A percentile compares a stretch with the other conserved stretches of the same genome.
Evolutionary conservation across 2,329 filamentous ascomycete species (phyloP).

Genomic region (Ophiosphaerella narmari): DNA sequence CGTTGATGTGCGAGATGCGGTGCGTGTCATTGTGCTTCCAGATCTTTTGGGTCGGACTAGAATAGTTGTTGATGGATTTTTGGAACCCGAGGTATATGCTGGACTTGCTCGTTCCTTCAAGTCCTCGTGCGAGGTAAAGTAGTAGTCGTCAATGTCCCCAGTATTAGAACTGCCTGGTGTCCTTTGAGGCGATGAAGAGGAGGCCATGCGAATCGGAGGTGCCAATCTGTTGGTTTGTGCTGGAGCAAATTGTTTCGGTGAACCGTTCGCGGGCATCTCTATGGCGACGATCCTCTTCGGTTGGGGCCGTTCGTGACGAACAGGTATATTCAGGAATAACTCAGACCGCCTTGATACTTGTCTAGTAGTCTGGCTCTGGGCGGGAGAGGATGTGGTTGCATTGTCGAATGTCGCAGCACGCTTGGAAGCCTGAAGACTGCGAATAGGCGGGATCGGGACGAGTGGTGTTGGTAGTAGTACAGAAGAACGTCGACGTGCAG

Average conservation of each 20-base stretch:
- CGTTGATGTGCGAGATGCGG: conserved; percentile 33
- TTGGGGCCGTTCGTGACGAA: conserved; percentile 33
- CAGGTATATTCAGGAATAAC: conserved; percentile 39
- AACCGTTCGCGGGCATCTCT: conserved; percentile 11
- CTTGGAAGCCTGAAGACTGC: conserved; percentile 38
- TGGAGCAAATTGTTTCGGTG: conserved; percentile 11
- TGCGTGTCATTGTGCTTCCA: conserved; percentile 34
- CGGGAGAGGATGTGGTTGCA: not conserved
- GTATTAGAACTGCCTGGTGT: conserved; percentile 29
- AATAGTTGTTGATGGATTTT: conserved; percentile 23
- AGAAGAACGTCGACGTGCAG: conserved; percentile 30
- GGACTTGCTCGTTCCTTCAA: conserved; percentile 20
- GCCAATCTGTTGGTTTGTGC: conserved; percentile 13
- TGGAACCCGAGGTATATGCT: conserved; percentile 12
- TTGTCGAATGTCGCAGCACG: conserved; percentile 13
- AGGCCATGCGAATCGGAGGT: conserved; percentile 17
- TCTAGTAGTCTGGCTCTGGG: conserved; percentile 1
- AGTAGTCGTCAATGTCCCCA: conserved; percentile 46
- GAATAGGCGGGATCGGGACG: conserved; percentile 41
- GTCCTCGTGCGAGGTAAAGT: conserved; percentile 31
- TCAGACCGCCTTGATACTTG: conserved; percentile 25
- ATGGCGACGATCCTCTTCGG: conserved; percentile 16
- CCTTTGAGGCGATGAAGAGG: conserved; percentile 18
- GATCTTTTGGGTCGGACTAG: conserved; percentile 31
- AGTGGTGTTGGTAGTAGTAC: conserved; percentile 37